Percentiles rank a stretch among this genome's conserved stretches.
phyloP scores from a whole-genome alignment of 345 rosid species.

The Syzygium aromaticum region DNA sequence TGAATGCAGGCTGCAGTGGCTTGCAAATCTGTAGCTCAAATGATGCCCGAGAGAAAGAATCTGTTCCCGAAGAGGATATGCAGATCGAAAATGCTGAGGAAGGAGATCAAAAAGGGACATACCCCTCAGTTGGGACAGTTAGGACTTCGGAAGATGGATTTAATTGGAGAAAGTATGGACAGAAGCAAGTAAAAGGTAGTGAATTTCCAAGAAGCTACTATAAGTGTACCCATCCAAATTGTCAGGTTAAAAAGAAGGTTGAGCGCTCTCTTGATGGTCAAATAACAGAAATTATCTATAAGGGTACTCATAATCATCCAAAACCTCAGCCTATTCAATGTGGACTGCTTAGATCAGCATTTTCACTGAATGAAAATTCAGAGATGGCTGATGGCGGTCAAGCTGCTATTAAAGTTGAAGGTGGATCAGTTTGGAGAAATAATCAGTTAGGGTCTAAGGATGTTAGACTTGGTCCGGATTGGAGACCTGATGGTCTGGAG shows the following conservation, averaged over 20 bases:
- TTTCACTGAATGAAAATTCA: constrained; percentile 22
- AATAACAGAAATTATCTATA: constrained; percentile 59
- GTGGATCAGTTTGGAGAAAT: constrained; percentile 26
- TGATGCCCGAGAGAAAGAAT: constrained; percentile 11
- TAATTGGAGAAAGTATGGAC: constrained; percentile 66
- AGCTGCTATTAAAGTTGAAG: constrained; percentile 17
- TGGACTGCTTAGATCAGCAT: constrained; percentile 19
- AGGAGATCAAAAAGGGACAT: constrained; percentile 17
- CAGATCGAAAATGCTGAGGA: constrained; percentile 6
- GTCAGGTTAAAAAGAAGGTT: constrained; percentile 51
- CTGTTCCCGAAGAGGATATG: constrained; percentile 13
- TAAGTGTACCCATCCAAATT: constrained; percentile 49
- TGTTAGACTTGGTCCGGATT: constrained; percentile 15
- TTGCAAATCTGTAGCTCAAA: constrained; percentile 15
- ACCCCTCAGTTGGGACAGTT: constrained; percentile 16
- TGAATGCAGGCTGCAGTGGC: constrained; percentile 7
- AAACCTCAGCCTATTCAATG: constrained; percentile 40
- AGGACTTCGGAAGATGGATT: constrained; percentile 51
- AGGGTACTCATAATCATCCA: constrained; percentile 49
- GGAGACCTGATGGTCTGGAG: constrained; percentile 27
- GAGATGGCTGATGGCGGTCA: constrained; percentile 23
- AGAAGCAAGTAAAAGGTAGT: constrained; percentile 61
- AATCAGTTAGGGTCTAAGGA: constrained; percentile 18
- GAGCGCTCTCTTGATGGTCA: constrained; percentile 55
- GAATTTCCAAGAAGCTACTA: constrained; percentile 62